Evolutionary conservation across 768 basidiomycete species (phyloP), one percentile per base, ranked within the genome.

Genomic region (Hemileccinum rubropunctum): DNA sequence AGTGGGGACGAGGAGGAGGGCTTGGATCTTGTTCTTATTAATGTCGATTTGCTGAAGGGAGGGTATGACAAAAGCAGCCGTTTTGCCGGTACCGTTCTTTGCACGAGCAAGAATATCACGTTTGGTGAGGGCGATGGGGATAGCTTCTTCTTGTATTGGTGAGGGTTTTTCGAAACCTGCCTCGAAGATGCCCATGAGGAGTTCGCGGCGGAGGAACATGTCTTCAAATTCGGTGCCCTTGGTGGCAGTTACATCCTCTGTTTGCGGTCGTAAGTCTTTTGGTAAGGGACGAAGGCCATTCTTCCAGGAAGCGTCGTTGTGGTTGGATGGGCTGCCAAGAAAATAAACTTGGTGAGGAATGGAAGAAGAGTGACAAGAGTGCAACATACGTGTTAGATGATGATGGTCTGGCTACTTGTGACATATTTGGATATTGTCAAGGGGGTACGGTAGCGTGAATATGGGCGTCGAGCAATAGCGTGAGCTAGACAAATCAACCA

Each of bases 181-280:
- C 73, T 98, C 94, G 62, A 95, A 99, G 69, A 98, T 97, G 63
- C 95, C 95, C 95, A 99, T 98, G 68, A 99, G 83, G 53, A 99
- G 84, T 73, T 98, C 95, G 58, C 95, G 83, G 48, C 88, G 83
- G 64, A 95, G 79, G 70, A 74, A 82, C 84, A 94, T 90, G 66
- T 95, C 92, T 73, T 99, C 97, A 57, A 97, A 99, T 66, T 98
- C 94, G 60, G 84, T 77, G 53, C 95, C 95, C 71, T 93, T 90
- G 23, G 92, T 95, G 4, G 85, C 86, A 23, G 87, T 90, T 50
- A 99, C 95, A 75, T 99, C 95, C 73, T 95, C 93, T 27, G 95
- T 99, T 68, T 98, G 95, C 7, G 95, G 95, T 47, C 95, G 84
- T 52, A 76, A 60, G 73, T 99, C 95, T 81, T 91, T 94, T 77